Evolutionary conservation across 371 early-diverging fungal species (phyloP), one percentile per base, ranked within the genome.

Genomic region (Chytridiales sp.): DNA sequence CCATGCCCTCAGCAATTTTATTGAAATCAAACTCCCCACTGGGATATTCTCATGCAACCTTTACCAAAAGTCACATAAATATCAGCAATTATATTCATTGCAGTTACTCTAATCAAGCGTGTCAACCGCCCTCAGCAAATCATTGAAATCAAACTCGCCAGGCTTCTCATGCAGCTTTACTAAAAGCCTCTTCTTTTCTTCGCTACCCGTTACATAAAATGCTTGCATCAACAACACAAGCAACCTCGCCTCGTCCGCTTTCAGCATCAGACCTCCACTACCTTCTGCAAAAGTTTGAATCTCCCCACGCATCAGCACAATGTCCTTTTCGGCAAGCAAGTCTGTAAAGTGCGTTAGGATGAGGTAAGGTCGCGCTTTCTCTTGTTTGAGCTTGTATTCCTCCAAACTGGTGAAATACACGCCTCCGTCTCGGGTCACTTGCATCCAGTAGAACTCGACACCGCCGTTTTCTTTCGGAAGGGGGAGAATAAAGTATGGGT

Each of bases 231-330:
- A 83, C 67, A 89, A 86, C 6, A 86, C 87, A 73, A 96, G 73
- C 50, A 86, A 82, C 72, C 91, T 90, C 6, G 94, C 94, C 41
- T 89, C 88, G 19, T 81, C 79, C n/a, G 81, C 57, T 27, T 78
- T 84, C 40, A 94, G 57, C 60, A 80, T 67, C 21, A 73, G 75
- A 8, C 81, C 81, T 27, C 40, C 59, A 4, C 19, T 5, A 3
- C 38, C 24, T n/a, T n/a, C n/a, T n/a, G n/a, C n/a, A n/a, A n/a
- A n/a, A 24, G 36, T 35, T 4, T 35, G 9, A 38, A 88, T 66
- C 56, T 92, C 90, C 15, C 97, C 97, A 32, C 83, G 79, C 96
- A 96, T 96, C 52, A 96, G 78, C 22, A 94, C 94, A 55, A 96
- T 81, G 22, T 80, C 87, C 69, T 93, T 90, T 58, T 77, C 70